A percentile compares a stretch with the other conserved stretches of the same genome.
These are phyloP conservation scores for Tubosaeta sp. DNA, from an alignment of 768 basidiomycete species.

Conservation along the genomic window DNA sequence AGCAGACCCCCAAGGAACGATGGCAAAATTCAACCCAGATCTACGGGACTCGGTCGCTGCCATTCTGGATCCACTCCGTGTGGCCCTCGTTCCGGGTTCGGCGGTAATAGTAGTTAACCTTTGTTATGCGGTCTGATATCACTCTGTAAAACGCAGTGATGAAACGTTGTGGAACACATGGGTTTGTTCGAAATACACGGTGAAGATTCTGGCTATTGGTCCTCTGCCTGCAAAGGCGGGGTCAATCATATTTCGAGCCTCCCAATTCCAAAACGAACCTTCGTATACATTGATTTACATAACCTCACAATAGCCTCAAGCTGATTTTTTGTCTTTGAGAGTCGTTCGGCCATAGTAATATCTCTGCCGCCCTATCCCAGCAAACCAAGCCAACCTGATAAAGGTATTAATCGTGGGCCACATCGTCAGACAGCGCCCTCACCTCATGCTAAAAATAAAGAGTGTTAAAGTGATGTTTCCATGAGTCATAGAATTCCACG, in stretches of 20 bases:
- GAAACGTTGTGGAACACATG: too few species aligned
- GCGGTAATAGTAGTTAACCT: too few species aligned
- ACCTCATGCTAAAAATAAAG: constrained; percentile 57
- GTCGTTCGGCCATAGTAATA: constrained; percentile 35
- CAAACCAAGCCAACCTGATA: constrained; percentile 51
- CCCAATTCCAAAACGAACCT: not conserved
- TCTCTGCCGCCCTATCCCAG: constrained; percentile 44
- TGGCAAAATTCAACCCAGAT: too few species aligned
- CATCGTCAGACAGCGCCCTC: not conserved
- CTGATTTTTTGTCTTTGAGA: constrained; percentile 11
- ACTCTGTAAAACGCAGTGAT: too few species aligned
- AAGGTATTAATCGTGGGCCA: not conserved
- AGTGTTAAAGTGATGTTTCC: constrained; percentile 69
- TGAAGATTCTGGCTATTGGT: not conserved
- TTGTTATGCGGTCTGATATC: too few species aligned
- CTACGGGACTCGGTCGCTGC: too few species aligned
- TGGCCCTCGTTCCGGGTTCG: too few species aligned
- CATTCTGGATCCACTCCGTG: too few species aligned
- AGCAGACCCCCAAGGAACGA: too few species aligned
- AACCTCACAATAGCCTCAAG: not conserved
- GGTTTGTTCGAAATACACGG: not conserved
- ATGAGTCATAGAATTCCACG: constrained; percentile 73
- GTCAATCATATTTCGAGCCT: not conserved
- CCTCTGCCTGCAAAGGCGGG: not conserved
- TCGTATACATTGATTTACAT: not conserved